phyloP scores from a whole-genome alignment of 129 eudicot genomes.

The Chrysanthemum makinoi region DNA sequence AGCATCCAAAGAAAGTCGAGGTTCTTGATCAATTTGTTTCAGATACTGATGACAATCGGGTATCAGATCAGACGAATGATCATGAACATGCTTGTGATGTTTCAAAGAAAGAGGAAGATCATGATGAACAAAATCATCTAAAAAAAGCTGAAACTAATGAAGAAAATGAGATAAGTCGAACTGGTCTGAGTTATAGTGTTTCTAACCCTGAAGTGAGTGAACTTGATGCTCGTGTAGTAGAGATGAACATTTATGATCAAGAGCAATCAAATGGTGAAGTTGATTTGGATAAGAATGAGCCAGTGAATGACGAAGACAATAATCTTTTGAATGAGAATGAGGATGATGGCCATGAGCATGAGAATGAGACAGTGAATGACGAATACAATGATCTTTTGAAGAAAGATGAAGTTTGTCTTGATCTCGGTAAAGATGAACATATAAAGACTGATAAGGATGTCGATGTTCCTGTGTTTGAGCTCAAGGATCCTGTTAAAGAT shows the following conservation, averaged over 20 bases:
- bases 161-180: no score
- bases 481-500: constrained; percentile 6
- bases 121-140: background rate
- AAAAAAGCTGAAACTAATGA: background rate
- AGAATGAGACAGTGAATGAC: background rate
- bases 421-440: constrained; percentile 3
- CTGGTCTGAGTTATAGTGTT: no score
- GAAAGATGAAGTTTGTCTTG: background rate
- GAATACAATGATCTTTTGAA: background rate
- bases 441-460: background rate
- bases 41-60: background rate
- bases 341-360: background rate
- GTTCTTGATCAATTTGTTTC: no score
- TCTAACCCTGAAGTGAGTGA: no score
- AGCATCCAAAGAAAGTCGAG: background rate
- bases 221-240: background rate
- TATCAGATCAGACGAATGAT: background rate
- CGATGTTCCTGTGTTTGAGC: background rate
- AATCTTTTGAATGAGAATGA: no score
- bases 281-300: background rate
- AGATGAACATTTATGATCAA: background rate
- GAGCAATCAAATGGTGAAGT: no score
- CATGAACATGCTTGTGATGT: background rate
- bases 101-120: background rate
- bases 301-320: background rate